phyloP scores from a whole-genome alignment of 768 basidiomycete species.

The Amanita rubescens region DNA sequence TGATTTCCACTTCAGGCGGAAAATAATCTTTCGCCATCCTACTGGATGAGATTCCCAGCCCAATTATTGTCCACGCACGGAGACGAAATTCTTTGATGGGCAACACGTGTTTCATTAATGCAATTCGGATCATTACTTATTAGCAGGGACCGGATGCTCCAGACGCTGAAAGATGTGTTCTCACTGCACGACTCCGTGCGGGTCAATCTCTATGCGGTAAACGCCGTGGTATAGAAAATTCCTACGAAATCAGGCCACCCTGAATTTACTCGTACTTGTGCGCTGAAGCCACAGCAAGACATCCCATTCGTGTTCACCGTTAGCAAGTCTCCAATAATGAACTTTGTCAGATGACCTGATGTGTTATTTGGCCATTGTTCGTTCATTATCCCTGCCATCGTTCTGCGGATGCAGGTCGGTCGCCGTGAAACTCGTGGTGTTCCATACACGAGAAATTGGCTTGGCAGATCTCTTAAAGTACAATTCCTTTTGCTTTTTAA shows the following conservation, averaged over 20 bases:
- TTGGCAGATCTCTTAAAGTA: background rate
- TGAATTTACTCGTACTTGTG: background rate
- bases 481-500: background rate
- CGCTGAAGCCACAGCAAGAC: background rate
- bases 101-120: conserved; percentile 2
- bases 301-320: background rate
- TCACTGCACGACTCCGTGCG: background rate
- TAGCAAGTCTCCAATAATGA: background rate
- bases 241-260: background rate
- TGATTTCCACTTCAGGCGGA: conserved; percentile 4
- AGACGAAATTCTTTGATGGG: background rate
- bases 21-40: conserved; percentile 1
- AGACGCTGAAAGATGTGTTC: background rate
- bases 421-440: background rate
- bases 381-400: background rate
- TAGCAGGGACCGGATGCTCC: background rate
- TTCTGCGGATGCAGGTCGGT: background rate
- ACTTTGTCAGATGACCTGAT: background rate
- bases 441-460: background rate
- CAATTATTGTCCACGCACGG: background rate
- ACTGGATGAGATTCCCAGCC: conserved; percentile 6
- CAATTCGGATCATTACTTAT: conserved; percentile 1
- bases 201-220: background rate
- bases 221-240: background rate
- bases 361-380: background rate